Conservation (phyloP, 208 protist genomes). For the Leishmania lainsoni region DNA sequence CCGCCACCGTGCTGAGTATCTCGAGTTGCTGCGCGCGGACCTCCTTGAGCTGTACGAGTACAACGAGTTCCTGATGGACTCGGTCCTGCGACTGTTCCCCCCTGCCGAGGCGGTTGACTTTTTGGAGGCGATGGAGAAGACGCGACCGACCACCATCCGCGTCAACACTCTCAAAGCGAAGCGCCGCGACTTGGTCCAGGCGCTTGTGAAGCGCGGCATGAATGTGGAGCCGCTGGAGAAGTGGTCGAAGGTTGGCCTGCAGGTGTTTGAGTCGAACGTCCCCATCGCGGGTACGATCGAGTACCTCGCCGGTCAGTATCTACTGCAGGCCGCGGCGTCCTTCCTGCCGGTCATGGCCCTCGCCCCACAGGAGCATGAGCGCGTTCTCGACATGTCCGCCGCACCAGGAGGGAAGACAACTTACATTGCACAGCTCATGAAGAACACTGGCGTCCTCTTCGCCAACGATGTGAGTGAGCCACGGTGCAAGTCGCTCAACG, state of each 20-base stretch:
- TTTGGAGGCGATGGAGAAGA: conserved; percentile 97
- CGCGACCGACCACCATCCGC: conserved; percentile 98
- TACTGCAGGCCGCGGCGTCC: conserved; percentile 98
- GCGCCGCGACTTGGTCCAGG: conserved; percentile 95
- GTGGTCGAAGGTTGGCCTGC: conserved; percentile 98
- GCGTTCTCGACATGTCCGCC: conserved; percentile 98
- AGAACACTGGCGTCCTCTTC: conserved; percentile 98
- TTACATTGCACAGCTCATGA: conserved; percentile 98
- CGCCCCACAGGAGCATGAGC: conserved; percentile 93
- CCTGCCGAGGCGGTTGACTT: conserved; percentile 95
- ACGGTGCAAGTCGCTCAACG: conserved; percentile 95
- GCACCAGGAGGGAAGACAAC: conserved; percentile 99
- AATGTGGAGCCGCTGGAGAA: conserved; percentile 96
- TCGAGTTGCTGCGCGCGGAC: conserved; percentile 91
- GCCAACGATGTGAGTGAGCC: conserved; percentile 98
- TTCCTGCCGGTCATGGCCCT: conserved; percentile 99
- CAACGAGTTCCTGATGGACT: conserved; percentile 92
- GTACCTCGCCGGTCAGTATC: conserved; percentile 99
- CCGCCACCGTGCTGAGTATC: conserved; percentile 92
- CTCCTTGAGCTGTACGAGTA: conserved; percentile 97
- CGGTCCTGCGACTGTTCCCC: conserved; percentile 96
- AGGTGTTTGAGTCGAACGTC: conserved; percentile 98
- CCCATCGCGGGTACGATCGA: conserved; percentile 98
- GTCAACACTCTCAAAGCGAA: conserved; percentile 98
- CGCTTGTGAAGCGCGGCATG: conserved; percentile 96